Evolutionary conservation across 345 rosid species (phyloP).

Genomic region (Gossypium thurberi): DNA sequence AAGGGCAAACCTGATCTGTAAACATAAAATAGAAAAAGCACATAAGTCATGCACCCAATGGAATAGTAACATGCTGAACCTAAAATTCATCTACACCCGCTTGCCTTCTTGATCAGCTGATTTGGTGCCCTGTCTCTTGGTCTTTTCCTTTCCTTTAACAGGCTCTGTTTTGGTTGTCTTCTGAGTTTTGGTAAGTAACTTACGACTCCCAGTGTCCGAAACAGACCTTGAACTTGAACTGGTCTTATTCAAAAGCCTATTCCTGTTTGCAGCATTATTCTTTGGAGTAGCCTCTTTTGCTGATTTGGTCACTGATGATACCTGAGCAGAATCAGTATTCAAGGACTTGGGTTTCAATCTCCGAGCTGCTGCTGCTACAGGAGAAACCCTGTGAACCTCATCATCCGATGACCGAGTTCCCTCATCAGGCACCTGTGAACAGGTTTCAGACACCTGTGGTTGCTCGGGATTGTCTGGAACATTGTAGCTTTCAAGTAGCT

Average conservation of each 20-base stretch:
- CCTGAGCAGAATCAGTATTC: slow-evolving; percentile 36
- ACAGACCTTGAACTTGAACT: slow-evolving; percentile 35
- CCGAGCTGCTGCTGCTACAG: slow-evolving; percentile 29
- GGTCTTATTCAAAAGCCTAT: slow-evolving; percentile 32
- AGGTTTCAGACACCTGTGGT: slow-evolving; percentile 47
- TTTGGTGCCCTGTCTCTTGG: slow-evolving; percentile 39
- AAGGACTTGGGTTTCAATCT: slow-evolving; percentile 53
- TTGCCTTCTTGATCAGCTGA: slow-evolving; percentile 44
- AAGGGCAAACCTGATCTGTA: slow-evolving; percentile 42
- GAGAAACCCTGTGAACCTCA: slow-evolving; percentile 45
- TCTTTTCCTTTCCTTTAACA: slow-evolving; percentile 35
- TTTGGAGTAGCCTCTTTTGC: slow-evolving; percentile 37
- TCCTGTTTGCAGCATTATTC: slow-evolving; percentile 32
- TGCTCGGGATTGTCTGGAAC: slow-evolving; percentile 47
- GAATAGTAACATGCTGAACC: not conserved
- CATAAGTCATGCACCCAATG: not conserved
- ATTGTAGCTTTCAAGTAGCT: slow-evolving; percentile 48
- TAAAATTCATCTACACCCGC: not conserved
- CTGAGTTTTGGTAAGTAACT: slow-evolving; percentile 45
- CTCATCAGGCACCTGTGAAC: slow-evolving; percentile 55
- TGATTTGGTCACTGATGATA: slow-evolving; percentile 23
- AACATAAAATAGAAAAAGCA: not conserved
- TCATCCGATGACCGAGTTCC: slow-evolving; percentile 56
- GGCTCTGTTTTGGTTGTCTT: slow-evolving; percentile 43
- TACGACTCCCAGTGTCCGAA: slow-evolving; percentile 29